Conservation (phyloP, 2,329 filamentous ascomycete genomes). For the Botrytis elliptica region DNA sequence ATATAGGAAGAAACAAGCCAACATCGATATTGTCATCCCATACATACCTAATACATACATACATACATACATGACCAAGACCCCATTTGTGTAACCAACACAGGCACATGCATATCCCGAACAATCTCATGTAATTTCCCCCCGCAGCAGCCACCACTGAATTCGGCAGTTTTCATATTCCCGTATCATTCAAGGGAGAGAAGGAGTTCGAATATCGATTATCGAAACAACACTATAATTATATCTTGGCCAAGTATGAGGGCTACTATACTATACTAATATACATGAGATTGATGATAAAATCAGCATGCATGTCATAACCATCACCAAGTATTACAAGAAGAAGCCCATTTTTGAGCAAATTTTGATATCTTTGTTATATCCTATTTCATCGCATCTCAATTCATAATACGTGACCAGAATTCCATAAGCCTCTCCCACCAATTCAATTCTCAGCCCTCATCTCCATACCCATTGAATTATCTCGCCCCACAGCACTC, state of each 20-base stretch:
- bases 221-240: not conserved
- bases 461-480: not conserved
- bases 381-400: not conserved
- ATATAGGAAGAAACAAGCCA: not conserved
- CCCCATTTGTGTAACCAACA: not conserved
- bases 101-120: not conserved
- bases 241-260: not conserved
- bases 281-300: not conserved
- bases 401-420: not conserved
- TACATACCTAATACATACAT: not conserved
- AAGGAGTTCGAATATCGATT: not conserved
- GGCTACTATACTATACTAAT: not conserved
- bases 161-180: not conserved
- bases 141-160: not conserved
- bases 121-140: not conserved
- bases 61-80: not conserved
- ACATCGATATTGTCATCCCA: not conserved
- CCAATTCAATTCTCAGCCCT: not conserved
- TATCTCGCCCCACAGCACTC: not conserved
- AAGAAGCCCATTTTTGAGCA: not conserved
- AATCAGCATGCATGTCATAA: not conserved
- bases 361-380: not conserved
- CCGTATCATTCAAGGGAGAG: not conserved
- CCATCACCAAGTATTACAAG: not conserved
- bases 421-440: not conserved